Percentiles rank a stretch among this genome's conserved stretches.
phyloP scores from a whole-genome alignment of 192 early-diverging fungal genomes.

The Podila epigama region DNA sequence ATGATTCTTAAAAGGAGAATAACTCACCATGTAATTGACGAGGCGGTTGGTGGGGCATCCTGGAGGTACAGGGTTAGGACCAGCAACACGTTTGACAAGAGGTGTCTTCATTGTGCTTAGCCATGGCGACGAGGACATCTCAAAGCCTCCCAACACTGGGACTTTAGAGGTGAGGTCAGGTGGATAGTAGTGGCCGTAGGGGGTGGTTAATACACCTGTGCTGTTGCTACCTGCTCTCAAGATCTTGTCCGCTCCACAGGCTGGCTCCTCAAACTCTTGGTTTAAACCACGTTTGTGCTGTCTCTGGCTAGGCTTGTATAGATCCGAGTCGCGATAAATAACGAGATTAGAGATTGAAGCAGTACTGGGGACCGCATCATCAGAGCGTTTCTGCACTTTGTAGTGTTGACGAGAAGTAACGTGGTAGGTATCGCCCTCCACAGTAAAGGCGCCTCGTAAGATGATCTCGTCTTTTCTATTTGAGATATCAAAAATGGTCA shows the following conservation, averaged over 20 bases:
- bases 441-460: slow-evolving; percentile 39
- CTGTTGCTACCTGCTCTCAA: slow-evolving; percentile 10
- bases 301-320: slow-evolving; percentile 10
- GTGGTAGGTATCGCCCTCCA: slow-evolving; percentile 35
- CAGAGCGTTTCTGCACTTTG: slow-evolving; percentile 33
- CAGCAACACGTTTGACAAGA: neutral
- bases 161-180: slow-evolving; percentile 16
- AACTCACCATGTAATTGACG: slow-evolving; percentile 31
- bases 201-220: slow-evolving; percentile 1
- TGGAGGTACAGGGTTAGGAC: slow-evolving; percentile 12
- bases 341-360: slow-evolving; percentile 9
- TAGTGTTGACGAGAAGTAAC: slow-evolving; percentile 28
- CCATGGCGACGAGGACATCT: slow-evolving; percentile 18
- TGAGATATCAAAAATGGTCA: neutral
- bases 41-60: slow-evolving; percentile 44
- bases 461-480: neutral
- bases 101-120: neutral
- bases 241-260: slow-evolving; percentile 30
- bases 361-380: slow-evolving; percentile 19
- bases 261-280: neutral
- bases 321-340: slow-evolving; percentile 45
- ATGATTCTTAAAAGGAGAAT: slow-evolving; percentile 27
- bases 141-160: slow-evolving; percentile 11
- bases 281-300: slow-evolving; percentile 12
- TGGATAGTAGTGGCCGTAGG: slow-evolving; percentile 35